Base-by-base conservation (phyloP, 495 filamentous ascomycete genomes). In the Achaetomiella virescens region DNA sequence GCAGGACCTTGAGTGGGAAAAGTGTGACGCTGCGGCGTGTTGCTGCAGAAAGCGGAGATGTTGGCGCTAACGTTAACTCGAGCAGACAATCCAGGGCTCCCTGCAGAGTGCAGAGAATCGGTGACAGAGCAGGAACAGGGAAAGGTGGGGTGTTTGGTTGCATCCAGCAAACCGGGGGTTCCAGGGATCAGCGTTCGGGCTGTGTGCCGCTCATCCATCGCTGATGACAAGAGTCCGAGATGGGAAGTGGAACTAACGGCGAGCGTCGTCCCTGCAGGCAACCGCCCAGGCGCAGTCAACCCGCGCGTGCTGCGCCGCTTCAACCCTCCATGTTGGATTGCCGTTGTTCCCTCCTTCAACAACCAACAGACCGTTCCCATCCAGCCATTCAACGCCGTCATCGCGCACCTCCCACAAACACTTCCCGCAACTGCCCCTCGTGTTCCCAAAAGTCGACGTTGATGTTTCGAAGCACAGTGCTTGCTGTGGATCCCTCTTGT, bases 151-250 rank as follows among this genome's bases (percentile, higher is more conserved):
- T 37, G 36, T 38, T 18, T 18, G 46, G 15, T 10, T 11, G 21
- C 9, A 21, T 3, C 44, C 42, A 54, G 52, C 50, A 36, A 53
- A 52, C 49, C 37, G 50, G 49, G 49, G 37, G 3, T 48, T 44
- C n/a, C n/a, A n/a, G 56, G 56, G 49, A 53, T 58, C 49, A 43
- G 43, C 56, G 49, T 20, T 25, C 20, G 33, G 42, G 42, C 25
- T 35, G 27, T 25, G 52, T 33, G 27, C 51, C 27, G 41, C 31
- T n/a, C 52, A 54, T 47, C 42, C 42, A 27, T 38, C 33, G 29
- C 42, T 46, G 43, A 10, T 25, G 42, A 37, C 42, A 29, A n/a
- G 27, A 18, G 51, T 54, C 51, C 41, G 14, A 46, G 51, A 35
- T 24, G 40, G 21, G 38, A 37, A 10, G 1, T n/a, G n/a, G n/a